Evolutionary conservation across 495 filamentous ascomycete species (phyloP).

Genomic region (Aspergillus sparsus): DNA sequence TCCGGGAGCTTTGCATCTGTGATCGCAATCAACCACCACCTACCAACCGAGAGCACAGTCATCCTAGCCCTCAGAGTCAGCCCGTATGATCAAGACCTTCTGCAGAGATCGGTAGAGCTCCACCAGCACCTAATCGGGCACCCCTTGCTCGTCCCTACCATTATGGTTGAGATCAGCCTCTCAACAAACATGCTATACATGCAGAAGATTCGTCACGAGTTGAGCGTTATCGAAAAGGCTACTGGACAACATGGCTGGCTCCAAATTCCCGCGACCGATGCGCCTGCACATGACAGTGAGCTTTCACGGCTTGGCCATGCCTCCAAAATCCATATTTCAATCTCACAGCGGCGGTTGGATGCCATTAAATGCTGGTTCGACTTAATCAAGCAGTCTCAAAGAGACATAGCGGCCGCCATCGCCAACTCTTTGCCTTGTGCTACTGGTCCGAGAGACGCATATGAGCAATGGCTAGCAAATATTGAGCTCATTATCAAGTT

Average conservation of each 20-base stretch:
- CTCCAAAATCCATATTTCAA: constrained; percentile 13
- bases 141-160: constrained; percentile 8
- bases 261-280: constrained; percentile 14
- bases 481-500: constrained; percentile 10
- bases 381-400: background rate
- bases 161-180: constrained; percentile 14
- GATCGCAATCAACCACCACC: constrained; percentile 11
- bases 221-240: constrained; percentile 17
- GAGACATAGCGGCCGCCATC: background rate
- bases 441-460: background rate
- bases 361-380: constrained; percentile 4
- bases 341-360: constrained; percentile 11
- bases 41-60: background rate
- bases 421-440: background rate
- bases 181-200: constrained; percentile 11
- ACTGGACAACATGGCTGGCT: constrained; percentile 21
- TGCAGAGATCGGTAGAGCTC: constrained; percentile 1
- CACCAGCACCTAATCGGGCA: constrained; percentile 15
- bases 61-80: constrained; percentile 8
- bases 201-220: constrained; percentile 18
- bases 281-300: constrained; percentile 20
- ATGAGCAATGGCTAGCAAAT: constrained; percentile 15
- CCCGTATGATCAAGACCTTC: constrained; percentile 15
- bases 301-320: constrained; percentile 15
- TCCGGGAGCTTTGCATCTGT: constrained; percentile 18